Base-by-base conservation (phyloP, 2,329 filamentous ascomycete species). In the Phoma sp. region DNA sequence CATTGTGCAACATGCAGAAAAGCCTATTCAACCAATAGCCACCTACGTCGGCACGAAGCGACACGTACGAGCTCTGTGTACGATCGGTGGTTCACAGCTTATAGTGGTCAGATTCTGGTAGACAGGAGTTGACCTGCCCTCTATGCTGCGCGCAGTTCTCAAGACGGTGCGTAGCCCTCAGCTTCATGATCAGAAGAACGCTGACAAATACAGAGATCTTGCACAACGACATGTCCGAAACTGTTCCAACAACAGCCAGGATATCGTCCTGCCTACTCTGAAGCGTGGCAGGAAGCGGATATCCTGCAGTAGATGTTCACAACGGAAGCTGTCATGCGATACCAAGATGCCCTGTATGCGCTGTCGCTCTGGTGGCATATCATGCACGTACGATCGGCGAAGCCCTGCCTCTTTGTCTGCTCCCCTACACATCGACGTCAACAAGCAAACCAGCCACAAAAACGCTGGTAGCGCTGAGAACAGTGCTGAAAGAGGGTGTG, bases 231-330 rank as follows among this genome's bases (percentile, higher is more conserved):
- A 48, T 17, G 36, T 43, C 29, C 51, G 52, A 36, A 29, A 41
- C 1, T 57, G 54, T 31, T 51, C 54, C 22, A 24, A 4, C 6
- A 4, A 24, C 6, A 41, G 37, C 21, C 17, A 57, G 3, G 43
- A 51, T 1, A n/a, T 49, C 25, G 17, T 37, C 4, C 43, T 51
- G 5, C 54, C 54, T 2, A 41, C 21, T 12, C 31, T 51, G 21
- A 57, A 57, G 31, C 48, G 54, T 9, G 54, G 54, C 4, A 47
- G 38, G 27, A 57, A 57, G 21, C 32, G 31, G 2, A 40, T 37
- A 17, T 48, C 54, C 21, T 57, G 54, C 33, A 48, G 52, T 21
- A 43, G n/a, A 38, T 57, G 54, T 25, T 57, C 54, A n/a, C 37
- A 40, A 17, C 35, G 44, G 24, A 57, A 52, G 33, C 22, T 52